Evolutionary conservation across 2,329 filamentous ascomycete genomes (phyloP).

Genomic region (Pestalotiopsis sp.): DNA sequence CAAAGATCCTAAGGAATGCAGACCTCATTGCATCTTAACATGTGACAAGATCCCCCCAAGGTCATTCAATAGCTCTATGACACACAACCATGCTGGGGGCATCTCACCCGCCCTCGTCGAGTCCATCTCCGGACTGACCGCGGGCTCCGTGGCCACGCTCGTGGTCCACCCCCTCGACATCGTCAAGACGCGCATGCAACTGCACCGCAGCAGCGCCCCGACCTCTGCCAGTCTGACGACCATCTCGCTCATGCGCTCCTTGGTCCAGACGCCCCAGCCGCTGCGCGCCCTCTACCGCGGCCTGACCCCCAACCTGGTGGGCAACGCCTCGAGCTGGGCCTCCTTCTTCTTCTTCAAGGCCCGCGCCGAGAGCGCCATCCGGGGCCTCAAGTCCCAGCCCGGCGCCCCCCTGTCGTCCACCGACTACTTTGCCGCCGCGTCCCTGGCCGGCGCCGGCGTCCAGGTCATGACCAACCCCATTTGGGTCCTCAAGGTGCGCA

Average conservation of each 20-base stretch:
- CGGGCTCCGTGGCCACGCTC: constrained; percentile 82
- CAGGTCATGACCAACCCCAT: constrained; percentile 89
- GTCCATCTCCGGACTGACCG: constrained; percentile 84
- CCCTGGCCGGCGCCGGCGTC: constrained; percentile 68
- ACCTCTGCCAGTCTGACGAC: constrained; percentile 44
- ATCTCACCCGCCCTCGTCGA: constrained; percentile 80
- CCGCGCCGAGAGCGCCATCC: constrained; percentile 48
- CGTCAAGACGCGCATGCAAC: constrained; percentile 92
- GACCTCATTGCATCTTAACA: neutral
- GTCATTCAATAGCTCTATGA: constrained; percentile 12
- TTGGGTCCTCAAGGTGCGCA: constrained; percentile 97
- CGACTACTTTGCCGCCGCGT: constrained; percentile 83
- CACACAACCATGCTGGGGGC: constrained; percentile 45
- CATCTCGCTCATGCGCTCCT: constrained; percentile 50
- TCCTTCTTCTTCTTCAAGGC: constrained; percentile 84
- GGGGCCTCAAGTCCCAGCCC: constrained; percentile 28
- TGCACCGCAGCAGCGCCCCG: constrained; percentile 48
- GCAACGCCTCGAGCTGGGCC: constrained; percentile 88
- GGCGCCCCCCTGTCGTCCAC: constrained; percentile 49
- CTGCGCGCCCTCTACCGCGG: constrained; percentile 81
- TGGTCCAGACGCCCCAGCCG: constrained; percentile 53
- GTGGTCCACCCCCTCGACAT: constrained; percentile 91
- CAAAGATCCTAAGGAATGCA: neutral
- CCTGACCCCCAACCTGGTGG: constrained; percentile 84
- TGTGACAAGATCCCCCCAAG: constrained; percentile 11